phyloP scores from a whole-genome alignment of 306 rosid genomes.

The Luffa aegyptiaca region DNA sequence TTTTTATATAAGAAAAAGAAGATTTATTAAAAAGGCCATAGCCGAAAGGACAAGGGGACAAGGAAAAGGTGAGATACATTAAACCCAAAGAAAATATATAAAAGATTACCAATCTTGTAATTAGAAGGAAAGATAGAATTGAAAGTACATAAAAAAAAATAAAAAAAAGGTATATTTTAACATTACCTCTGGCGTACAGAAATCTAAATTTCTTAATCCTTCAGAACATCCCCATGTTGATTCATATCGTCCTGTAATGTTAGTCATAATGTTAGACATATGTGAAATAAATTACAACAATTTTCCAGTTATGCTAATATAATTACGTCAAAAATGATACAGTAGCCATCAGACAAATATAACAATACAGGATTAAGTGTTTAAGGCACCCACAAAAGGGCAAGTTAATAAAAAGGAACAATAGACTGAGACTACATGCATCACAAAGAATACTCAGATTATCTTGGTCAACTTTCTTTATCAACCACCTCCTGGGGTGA shows the following conservation, averaged over 20 bases:
- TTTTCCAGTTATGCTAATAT: background rate
- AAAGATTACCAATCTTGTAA: background rate
- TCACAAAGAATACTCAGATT: background rate
- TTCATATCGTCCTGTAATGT: conserved; percentile 40
- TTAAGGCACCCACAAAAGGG: background rate
- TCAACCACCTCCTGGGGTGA: background rate
- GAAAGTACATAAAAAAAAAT: background rate
- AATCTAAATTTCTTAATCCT: conserved; percentile 58
- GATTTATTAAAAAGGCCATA: background rate
- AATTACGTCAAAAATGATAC: background rate
- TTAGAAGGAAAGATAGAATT: conserved; percentile 2
- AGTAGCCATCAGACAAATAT: background rate
- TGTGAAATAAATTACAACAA: background rate
- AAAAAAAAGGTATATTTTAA: background rate
- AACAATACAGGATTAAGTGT: background rate
- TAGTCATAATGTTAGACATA: background rate
- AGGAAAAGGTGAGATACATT: background rate
- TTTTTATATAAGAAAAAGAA: background rate
- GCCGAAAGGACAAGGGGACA: background rate
- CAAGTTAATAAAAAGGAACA: background rate
- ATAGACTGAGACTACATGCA: background rate
- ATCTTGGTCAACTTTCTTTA: background rate
- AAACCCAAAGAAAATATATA: background rate
- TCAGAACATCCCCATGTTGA: conserved; percentile 47
- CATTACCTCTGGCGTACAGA: conserved; percentile 85